A percentile compares a stretch with the other conserved stretches of the same genome.
Conservation (phyloP, 208 protist genomes). For the Leishmania mexicana region DNA sequence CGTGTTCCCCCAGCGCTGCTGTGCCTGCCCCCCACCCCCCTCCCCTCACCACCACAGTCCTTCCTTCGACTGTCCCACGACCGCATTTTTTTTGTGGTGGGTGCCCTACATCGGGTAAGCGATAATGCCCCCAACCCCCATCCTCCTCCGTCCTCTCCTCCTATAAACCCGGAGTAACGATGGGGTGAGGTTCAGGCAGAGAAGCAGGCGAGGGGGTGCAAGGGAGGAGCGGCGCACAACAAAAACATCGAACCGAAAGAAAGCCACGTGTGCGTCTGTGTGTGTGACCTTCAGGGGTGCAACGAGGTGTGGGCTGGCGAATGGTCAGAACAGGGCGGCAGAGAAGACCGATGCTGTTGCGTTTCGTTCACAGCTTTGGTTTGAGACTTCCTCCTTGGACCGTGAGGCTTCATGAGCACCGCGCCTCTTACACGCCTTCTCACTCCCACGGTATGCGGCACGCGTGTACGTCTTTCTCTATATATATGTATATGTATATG, state of each 20-base stretch:
- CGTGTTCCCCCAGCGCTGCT: background rate
- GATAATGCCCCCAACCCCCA: background rate
- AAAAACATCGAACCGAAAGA: background rate
- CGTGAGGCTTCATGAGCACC: background rate
- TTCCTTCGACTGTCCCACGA: background rate
- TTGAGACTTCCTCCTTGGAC: background rate
- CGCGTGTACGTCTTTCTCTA: background rate
- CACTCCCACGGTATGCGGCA: background rate
- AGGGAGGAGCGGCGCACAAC: background rate
- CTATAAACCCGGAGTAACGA: too few species aligned
- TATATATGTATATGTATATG: background rate
- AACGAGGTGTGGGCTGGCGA: background rate
- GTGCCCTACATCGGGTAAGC: constrained; percentile 1
- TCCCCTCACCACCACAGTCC: too few species aligned
- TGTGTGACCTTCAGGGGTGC: background rate
- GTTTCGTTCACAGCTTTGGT: background rate
- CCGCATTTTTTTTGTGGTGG: background rate
- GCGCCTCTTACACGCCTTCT: too few species aligned
- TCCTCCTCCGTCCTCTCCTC: background rate
- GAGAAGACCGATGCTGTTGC: background rate
- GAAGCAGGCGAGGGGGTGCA: background rate
- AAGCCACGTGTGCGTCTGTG: background rate
- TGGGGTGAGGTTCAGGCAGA: background rate
- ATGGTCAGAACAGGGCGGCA: background rate
- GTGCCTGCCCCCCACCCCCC: background rate